phyloP scores from a whole-genome alignment of 2,329 filamentous ascomycete genomes.

The Nakataea oryzae region DNA sequence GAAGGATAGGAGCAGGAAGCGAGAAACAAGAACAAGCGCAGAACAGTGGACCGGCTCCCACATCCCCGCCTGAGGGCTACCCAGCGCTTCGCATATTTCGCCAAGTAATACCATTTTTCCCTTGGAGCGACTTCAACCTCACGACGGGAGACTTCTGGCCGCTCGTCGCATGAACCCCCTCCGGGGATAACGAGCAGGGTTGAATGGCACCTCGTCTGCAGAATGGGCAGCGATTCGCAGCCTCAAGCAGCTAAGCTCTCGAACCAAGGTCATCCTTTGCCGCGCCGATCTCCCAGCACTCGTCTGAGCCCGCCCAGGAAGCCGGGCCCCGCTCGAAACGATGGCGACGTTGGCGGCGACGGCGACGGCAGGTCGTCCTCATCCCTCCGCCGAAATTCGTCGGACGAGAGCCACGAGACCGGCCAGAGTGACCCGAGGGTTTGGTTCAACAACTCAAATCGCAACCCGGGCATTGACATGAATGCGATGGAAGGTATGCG shows the following conservation, averaged over 20 bases:
- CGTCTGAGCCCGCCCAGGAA: not conserved
- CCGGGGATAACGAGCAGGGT: not conserved
- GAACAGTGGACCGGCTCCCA: not conserved
- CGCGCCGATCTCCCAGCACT: conserved; percentile 15
- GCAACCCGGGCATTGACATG: conserved; percentile 33
- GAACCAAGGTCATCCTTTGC: conserved; percentile 27
- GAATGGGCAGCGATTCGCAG: not conserved
- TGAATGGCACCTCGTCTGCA: not conserved
- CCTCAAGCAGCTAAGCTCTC: not conserved
- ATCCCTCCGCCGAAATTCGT: conserved; percentile 28
- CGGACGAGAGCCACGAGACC: conserved; percentile 38
- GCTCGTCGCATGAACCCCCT: not conserved
- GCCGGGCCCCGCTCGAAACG: not conserved
- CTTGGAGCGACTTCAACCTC: no score
- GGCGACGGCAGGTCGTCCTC: conserved; percentile 9
- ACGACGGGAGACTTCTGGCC: no score
- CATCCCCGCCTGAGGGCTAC: not conserved
- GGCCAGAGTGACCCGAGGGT: conserved; percentile 36
- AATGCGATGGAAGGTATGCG: conserved; percentile 35
- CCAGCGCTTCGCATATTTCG: no score
- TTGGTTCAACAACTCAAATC: conserved; percentile 46
- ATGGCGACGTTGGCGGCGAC: conserved; percentile 1
- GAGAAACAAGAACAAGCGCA: no score
- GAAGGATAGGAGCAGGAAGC: not conserved
- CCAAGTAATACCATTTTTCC: no score